These are phyloP conservation scores for Silene coronaria DNA, from an alignment of 179 eudicot species.

Conservation along the genomic window DNA sequence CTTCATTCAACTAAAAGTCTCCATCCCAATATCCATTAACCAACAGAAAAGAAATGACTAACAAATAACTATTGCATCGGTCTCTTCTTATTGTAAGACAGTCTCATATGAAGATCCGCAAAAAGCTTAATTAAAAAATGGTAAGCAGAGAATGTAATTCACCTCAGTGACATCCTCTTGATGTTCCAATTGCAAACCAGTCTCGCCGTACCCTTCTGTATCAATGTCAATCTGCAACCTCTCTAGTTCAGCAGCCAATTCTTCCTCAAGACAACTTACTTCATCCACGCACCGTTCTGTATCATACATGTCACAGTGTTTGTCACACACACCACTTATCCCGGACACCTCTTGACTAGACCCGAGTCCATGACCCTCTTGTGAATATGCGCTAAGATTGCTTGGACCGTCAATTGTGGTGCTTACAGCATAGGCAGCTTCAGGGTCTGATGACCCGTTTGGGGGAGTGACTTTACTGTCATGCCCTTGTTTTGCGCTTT, in stretches of 20 bases:
- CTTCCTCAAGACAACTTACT: constrained; percentile 53
- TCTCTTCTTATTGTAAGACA: no score
- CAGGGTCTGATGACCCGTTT: constrained; percentile 22
- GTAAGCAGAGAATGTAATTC: neutral
- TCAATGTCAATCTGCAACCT: constrained; percentile 39
- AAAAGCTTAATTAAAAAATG: neutral
- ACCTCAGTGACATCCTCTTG: constrained; percentile 32
- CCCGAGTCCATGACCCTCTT: neutral
- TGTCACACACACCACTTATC: constrained; percentile 17
- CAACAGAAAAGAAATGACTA: no score
- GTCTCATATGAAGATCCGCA: no score
- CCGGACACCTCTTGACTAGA: constrained; percentile 22
- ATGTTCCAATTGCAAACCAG: constrained; percentile 21
- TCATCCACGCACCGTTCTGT: constrained; percentile 24
- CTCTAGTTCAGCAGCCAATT: constrained; percentile 57
- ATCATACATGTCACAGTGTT: constrained; percentile 21
- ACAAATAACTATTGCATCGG: no score
- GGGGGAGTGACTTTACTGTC: constrained; percentile 16
- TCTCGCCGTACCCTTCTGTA: constrained; percentile 26
- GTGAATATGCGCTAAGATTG: constrained; percentile 24
- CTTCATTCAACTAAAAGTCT: no score
- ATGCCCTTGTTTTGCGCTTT: constrained; percentile 31
- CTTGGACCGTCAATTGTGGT: constrained; percentile 31
- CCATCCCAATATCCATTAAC: no score
- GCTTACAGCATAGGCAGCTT: constrained; percentile 20